Evolutionary conservation across 2,329 filamentous ascomycete species (phyloP), one percentile per base, ranked within the genome.

Genomic region (Trichoderma sp.): DNA sequence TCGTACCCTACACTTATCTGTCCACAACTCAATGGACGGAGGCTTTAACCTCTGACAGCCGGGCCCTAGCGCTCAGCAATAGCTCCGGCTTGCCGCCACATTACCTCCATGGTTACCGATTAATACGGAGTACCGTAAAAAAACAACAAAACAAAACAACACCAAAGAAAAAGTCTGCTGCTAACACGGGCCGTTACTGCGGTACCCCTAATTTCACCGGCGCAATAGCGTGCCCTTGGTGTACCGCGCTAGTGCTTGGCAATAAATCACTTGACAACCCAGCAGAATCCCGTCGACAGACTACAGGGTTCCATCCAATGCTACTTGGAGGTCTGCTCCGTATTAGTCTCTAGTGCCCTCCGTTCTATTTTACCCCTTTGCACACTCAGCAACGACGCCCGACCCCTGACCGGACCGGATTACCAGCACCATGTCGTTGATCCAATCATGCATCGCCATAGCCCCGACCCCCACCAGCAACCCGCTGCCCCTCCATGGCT

Each of bases 401-500:
- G 24, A 35, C 67, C 67, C 67, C 67, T 71, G 67, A 71, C 67
- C 50, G 21, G 50, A 56, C 50, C 9, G 50, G 50, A 56, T 24
- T 24, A 56, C 45, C 9, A 56, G 50, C 21, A 14, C 50, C 50
- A 14, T 24, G 50, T 21, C 50, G 21, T 14, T 56, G 50, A 33
- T 35, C 75, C 75, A 76, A 76, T 76, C 75, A 76, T 21, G 29
- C 9, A 65, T 27, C 41, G 41, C 56, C 75, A 27, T 62, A 33
- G 60, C 31, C 31, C 45, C 33, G 31, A 71, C 69, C 65, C 69
- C 75, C 75, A 76, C 75, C 65, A 75, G 75, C 35, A 56, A 35
- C 65, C 66, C 53, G 45, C 64, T 76, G 72, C 75, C 75, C 75
- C 75, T 75, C 72, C 66, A 76, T 73, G 41, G 41, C 31, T 56